A percentile compares a stretch with the other conserved stretches of the same genome.
Conservation (phyloP, 208 protist species). For the Leishmania major region DNA sequence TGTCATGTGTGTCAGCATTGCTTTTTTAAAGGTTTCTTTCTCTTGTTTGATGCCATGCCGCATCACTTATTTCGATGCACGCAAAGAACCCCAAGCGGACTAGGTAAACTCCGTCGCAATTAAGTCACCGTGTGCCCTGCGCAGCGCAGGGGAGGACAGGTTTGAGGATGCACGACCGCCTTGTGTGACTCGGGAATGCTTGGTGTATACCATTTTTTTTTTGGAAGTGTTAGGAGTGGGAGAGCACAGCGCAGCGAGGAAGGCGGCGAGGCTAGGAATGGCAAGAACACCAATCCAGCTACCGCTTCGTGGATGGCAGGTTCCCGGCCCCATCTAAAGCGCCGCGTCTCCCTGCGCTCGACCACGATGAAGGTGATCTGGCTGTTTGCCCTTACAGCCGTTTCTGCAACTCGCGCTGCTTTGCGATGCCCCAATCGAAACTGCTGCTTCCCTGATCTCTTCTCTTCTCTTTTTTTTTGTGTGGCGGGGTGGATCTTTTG, state of each 20-base stretch:
- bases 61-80: not conserved
- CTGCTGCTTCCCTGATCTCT: not conserved
- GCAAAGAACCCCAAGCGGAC: not conserved
- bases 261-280: not conserved
- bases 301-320: not conserved
- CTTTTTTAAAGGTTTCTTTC: slow-evolving; percentile 20
- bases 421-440: not conserved
- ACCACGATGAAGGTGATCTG: not conserved
- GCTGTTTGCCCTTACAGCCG: not conserved
- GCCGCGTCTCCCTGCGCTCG: not conserved
- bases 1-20: slow-evolving; percentile 11
- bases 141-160: too few species aligned
- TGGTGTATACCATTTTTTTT: not conserved
- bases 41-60: not conserved
- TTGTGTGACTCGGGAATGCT: not conserved
- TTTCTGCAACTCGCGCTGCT: not conserved
- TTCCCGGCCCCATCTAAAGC: not conserved
- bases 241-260: not conserved
- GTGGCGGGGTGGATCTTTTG: too few species aligned
- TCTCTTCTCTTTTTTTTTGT: not conserved
- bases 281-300: not conserved
- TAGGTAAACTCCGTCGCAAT: too few species aligned
- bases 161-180: not conserved
- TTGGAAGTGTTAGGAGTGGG: not conserved
- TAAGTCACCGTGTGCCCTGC: not conserved